These are phyloP conservation scores for Schizophyllum amplum DNA, from an alignment of 1,284 basidiomycete genomes.

Conservation along the genomic window DNA sequence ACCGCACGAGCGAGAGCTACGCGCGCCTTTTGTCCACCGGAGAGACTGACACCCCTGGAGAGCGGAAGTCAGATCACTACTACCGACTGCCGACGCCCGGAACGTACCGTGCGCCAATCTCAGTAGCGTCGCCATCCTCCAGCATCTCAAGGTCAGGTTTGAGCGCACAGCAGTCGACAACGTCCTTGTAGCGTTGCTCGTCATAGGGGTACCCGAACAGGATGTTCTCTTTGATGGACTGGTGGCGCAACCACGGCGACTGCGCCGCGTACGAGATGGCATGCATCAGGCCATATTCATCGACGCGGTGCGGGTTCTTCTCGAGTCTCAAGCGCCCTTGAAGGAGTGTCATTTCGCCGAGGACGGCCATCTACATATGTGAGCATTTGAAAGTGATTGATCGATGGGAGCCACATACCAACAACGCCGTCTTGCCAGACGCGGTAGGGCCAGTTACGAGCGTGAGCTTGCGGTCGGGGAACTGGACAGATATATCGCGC, in stretches of 20 bases:
- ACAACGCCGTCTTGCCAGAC: constrained; percentile 66
- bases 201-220: constrained; percentile 51
- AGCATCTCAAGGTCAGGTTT: constrained; percentile 54
- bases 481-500: constrained; percentile 10
- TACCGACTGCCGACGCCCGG: background rate
- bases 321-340: constrained; percentile 50
- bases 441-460: constrained; percentile 39
- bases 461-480: constrained; percentile 12
- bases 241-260: constrained; percentile 35
- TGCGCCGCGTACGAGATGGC: constrained; percentile 81
- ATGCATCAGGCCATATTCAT: constrained; percentile 60
- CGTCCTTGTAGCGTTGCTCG: constrained; percentile 40
- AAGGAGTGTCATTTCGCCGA: constrained; percentile 55
- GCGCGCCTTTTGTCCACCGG: constrained; percentile 30
- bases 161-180: constrained; percentile 54
- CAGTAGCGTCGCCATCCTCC: constrained; percentile 48
- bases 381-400: constrained; percentile 5
- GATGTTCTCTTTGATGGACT: constrained; percentile 45
- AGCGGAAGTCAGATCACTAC: background rate
- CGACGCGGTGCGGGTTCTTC: constrained; percentile 51
- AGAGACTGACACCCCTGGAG: constrained; percentile 16
- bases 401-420: constrained; percentile 31
- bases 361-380: constrained; percentile 46
- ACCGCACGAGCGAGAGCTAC: constrained; percentile 61
- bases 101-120: constrained; percentile 25